Conservation (phyloP, 345 rosid genomes). For the Rhizophora mangle region DNA sequence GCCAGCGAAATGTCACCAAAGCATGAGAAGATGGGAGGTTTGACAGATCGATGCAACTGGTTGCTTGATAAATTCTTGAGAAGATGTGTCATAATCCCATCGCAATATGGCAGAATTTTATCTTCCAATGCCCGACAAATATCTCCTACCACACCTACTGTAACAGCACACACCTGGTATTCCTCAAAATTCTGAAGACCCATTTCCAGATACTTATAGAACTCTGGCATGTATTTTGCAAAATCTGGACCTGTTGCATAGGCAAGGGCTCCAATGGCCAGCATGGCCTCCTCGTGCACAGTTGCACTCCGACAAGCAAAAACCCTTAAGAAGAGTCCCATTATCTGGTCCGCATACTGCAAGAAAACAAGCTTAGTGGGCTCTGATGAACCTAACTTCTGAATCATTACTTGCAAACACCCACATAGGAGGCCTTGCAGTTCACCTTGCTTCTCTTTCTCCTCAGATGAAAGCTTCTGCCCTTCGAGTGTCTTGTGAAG, state of each 20-base stretch:
- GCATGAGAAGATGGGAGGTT: conserved; percentile 7
- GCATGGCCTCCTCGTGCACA: conserved; percentile 2
- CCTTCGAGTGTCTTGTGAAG: neutral
- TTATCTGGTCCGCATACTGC: conserved; percentile 3
- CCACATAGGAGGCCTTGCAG: conserved; percentile 4
- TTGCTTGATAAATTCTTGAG: neutral
- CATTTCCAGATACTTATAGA: neutral
- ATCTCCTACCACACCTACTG: conserved; percentile 5
- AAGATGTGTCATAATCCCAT: conserved; percentile 9
- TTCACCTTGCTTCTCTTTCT: neutral
- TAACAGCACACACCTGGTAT: conserved; percentile 3
- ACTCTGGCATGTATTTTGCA: neutral
- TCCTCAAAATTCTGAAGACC: conserved; percentile 7
- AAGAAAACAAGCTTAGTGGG: neutral
- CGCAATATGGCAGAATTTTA: conserved; percentile 5
- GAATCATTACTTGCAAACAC: neutral
- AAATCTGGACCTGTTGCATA: neutral
- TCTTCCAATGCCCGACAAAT: conserved; percentile 4
- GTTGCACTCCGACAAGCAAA: conserved; percentile 3
- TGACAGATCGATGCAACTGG: conserved; percentile 4
- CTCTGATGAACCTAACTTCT: conserved; percentile 3
- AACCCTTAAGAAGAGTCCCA: conserved; percentile 1
- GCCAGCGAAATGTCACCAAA: conserved; percentile 10
- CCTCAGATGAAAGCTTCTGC: neutral
- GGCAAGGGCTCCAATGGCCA: conserved; percentile 9